phyloP scores from a whole-genome alignment of 495 filamentous ascomycete species.

The Talaromyces nanjingensis region DNA sequence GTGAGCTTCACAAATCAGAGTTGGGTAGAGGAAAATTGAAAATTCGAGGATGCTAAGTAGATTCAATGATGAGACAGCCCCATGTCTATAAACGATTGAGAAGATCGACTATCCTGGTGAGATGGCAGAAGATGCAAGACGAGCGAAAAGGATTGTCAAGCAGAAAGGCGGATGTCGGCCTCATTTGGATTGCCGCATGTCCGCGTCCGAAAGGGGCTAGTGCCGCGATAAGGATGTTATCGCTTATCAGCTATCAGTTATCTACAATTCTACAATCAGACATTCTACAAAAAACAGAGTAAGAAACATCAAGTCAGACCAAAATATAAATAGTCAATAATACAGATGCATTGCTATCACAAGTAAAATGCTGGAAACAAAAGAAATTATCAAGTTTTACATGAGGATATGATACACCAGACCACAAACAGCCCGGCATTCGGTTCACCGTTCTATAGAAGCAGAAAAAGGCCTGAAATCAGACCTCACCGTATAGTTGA shows the following conservation, averaged over 20 bases:
- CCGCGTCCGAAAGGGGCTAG: background rate
- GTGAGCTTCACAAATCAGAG: background rate
- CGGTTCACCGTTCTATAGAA: background rate
- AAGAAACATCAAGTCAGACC: background rate
- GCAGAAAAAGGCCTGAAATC: background rate
- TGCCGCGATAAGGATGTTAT: background rate
- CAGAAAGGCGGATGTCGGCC: background rate
- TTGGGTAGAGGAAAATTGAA: background rate
- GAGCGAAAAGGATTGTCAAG: background rate
- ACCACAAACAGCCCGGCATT: background rate
- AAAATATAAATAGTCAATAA: background rate
- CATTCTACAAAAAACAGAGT: background rate
- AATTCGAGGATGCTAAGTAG: background rate
- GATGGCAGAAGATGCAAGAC: background rate
- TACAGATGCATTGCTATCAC: constrained; percentile 7
- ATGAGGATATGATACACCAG: constrained; percentile 3
- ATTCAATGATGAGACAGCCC: background rate
- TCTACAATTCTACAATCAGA: too few relatives aligned
- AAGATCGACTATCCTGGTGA: background rate
- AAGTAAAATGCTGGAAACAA: constrained; percentile 8
- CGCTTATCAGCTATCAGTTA: background rate
- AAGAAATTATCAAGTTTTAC: constrained; percentile 9
- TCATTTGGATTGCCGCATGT: background rate
- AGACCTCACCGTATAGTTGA: background rate
- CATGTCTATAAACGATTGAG: background rate